Base-by-base conservation (phyloP, 176 grass and related monocot species). In the Zea luxurians region DNA sequence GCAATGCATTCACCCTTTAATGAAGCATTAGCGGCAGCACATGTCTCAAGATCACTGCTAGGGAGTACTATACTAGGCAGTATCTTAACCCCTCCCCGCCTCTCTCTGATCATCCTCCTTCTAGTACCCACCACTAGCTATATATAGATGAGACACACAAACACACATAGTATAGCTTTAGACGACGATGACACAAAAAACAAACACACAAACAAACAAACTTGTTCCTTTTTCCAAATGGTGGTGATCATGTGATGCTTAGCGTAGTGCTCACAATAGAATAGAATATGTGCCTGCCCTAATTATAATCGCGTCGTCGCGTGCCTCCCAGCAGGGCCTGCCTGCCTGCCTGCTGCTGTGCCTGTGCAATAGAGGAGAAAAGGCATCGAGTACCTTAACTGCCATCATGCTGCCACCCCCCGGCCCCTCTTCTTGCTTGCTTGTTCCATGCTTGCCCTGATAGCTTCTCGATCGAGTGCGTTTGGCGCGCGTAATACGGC, bases 161-260 rank as follows among this genome's bases (percentile, higher is more conserved):
- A 73, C 82, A 85, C 87, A 73, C 82, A n/a, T n/a, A n/a, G n/a
- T n/a, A n/a, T n/a, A n/a, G n/a, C n/a, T n/a, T n/a, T n/a, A n/a
- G n/a, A n/a, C n/a, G n/a, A n/a, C n/a, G n/a, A n/a, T n/a, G n/a
- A n/a, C n/a, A n/a, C n/a, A n/a, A n/a, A n/a, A n/a, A n/a, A 77
- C 66, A 61, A 67, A 73, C 82, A 54, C 52, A 54, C 52, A 53
- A 54, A 17, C 6, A 17, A 38, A 8, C 16, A 44, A 46, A 42
- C n/a, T 47, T 47, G 44, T 69, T 12, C 10, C 52, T 10, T 43
- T 76, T 88, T 82, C 59, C 72, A 67, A 82, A 85, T 81, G 82
- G 87, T 89, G 78, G 40, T 20, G 73, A 82, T 78, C 87, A 89
- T 89, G 87, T 85, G 87, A 68, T 60, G 78, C 71, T 89, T 85